phyloP scores from a whole-genome alignment of 2,329 filamentous ascomycete genomes.

The Dactylonectria macrodidyma region DNA sequence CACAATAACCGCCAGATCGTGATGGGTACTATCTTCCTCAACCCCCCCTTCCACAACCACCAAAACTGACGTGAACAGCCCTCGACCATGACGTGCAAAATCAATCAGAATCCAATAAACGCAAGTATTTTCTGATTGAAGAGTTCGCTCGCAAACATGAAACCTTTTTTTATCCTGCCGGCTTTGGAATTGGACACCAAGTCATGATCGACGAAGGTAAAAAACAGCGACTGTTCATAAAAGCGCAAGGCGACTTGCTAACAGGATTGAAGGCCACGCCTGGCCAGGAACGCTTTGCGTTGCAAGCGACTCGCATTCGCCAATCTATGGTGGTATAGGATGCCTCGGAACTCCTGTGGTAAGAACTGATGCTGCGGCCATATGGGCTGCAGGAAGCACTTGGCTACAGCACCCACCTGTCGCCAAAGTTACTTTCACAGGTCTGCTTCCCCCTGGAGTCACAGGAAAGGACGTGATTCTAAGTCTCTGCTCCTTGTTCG shows the following conservation, averaged over 20 bases:
- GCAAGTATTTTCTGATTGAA: conserved; percentile 86
- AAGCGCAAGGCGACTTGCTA: too few relatives aligned
- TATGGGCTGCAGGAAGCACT: conserved; percentile 83
- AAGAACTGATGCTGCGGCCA: conserved; percentile 84
- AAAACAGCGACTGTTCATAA: too few relatives aligned
- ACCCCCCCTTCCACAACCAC: too few relatives aligned
- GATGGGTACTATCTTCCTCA: too few relatives aligned
- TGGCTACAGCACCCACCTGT: conserved; percentile 89
- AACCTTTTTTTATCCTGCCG: conserved; percentile 82
- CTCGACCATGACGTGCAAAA: conserved; percentile 92
- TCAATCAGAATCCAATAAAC: conserved; percentile 81
- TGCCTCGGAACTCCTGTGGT: conserved; percentile 85
- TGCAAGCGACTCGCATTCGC: conserved; percentile 82
- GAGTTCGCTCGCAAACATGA: conserved; percentile 84
- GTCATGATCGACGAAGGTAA: conserved; percentile 65
- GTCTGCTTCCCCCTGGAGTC: conserved; percentile 81
- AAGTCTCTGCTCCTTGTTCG: conserved; percentile 78
- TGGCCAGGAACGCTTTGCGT: conserved; percentile 89
- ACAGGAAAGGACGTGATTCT: conserved; percentile 59
- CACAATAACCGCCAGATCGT: too few relatives aligned
- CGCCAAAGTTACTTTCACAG: conserved; percentile 82
- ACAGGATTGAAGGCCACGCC: conserved; percentile 17
- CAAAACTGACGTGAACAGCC: too few relatives aligned
- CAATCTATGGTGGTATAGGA: conserved; percentile 86
- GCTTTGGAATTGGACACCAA: conserved; percentile 88